Conservation (phyloP, 2,329 filamentous ascomycete species). For the Sordariomycetes sp. region DNA sequence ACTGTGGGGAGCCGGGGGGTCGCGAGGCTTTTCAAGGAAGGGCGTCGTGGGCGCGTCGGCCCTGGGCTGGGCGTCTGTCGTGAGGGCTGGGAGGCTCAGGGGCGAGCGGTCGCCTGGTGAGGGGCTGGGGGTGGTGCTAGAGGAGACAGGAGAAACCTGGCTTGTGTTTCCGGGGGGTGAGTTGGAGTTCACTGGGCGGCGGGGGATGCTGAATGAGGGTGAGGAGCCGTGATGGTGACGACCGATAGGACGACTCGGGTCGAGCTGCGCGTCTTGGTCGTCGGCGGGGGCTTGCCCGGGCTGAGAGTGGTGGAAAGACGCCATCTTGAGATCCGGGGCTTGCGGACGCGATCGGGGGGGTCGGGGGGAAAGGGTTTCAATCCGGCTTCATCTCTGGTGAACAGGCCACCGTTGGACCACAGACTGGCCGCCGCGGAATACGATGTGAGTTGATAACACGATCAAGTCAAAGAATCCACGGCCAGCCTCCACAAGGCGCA, state of each 20-base stretch:
- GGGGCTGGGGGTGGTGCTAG: not conserved
- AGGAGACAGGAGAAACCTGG: not conserved
- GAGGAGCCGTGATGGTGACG: constrained; percentile 9
- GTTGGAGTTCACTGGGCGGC: constrained; percentile 6
- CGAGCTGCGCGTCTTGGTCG: not conserved
- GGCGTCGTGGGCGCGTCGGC: not conserved
- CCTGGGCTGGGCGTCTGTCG: not conserved
- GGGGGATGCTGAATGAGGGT: constrained; percentile 12
- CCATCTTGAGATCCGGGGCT: no score
- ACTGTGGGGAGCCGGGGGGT: not conserved
- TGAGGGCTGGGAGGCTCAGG: not conserved
- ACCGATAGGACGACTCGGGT: constrained; percentile 6
- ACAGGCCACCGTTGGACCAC: no score
- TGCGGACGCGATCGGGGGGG: no score
- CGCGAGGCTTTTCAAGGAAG: not conserved
- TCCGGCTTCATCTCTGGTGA: no score
- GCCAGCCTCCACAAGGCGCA: no score
- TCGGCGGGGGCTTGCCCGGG: not conserved
- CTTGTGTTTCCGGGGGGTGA: not conserved
- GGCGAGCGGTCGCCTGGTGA: not conserved
- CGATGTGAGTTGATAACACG: no score
- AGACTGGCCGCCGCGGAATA: no score
- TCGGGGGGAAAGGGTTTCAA: no score
- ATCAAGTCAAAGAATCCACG: no score
- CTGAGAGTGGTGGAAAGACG: no score